Evolutionary conservation across 2,329 filamentous ascomycete species (phyloP).

Genomic region (Talaromyces marneffei): DNA sequence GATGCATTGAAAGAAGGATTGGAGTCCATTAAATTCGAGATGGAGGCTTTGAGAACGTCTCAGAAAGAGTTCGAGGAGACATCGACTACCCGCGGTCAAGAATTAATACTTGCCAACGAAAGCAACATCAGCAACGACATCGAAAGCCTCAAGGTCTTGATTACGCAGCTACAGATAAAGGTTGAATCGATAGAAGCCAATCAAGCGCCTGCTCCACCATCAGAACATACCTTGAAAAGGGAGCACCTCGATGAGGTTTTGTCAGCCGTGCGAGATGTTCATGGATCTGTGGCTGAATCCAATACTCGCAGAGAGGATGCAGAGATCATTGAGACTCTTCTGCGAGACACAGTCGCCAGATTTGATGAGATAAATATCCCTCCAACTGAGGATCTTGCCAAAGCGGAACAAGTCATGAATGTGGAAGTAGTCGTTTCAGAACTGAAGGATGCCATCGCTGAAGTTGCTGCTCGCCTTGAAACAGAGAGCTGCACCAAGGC

Average conservation of each 20-base stretch:
- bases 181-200: conserved; percentile 66
- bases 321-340: conserved; percentile 80
- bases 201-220: conserved; percentile 33
- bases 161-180: conserved; percentile 76
- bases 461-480: conserved; percentile 62
- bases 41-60: conserved; percentile 66
- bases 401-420: conserved; percentile 54
- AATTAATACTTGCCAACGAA: conserved; percentile 53
- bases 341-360: conserved; percentile 82
- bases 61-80: conserved; percentile 47
- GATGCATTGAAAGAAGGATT: conserved; percentile 81
- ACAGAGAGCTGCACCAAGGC: conserved; percentile 66
- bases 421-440: conserved; percentile 66
- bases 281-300: conserved; percentile 53
- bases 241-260: conserved; percentile 44
- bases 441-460: conserved; percentile 65
- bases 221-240: conserved; percentile 41
- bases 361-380: conserved; percentile 69
- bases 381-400: conserved; percentile 62
- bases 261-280: conserved; percentile 47
- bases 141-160: conserved; percentile 76
- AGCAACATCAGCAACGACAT: conserved; percentile 59
- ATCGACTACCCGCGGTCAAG: conserved; percentile 46
- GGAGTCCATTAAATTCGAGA: conserved; percentile 67
- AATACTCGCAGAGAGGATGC: conserved; percentile 70